phyloP scores from a whole-genome alignment of 2,329 filamentous ascomycete genomes.

The Stachybotrys chartarum region DNA sequence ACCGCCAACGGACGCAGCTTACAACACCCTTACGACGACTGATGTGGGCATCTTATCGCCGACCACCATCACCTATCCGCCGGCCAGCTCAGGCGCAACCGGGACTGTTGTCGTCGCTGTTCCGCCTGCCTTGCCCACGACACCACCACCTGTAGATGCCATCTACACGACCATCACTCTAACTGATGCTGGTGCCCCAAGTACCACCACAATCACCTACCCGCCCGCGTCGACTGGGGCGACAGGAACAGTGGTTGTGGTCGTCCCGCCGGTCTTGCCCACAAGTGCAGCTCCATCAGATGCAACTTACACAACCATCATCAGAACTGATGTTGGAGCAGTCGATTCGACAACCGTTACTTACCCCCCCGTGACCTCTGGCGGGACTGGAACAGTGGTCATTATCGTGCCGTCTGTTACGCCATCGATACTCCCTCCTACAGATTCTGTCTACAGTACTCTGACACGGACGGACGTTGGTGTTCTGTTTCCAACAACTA shows the following conservation, averaged over 20 bases:
- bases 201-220: background rate
- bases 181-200: background rate
- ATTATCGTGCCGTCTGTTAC: background rate
- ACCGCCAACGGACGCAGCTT: background rate
- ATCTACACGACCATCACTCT: background rate
- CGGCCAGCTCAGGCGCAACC: background rate
- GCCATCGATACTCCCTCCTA: background rate
- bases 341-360: background rate
- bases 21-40: background rate
- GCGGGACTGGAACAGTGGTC: background rate
- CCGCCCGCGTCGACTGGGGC: background rate
- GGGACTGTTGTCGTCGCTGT: conserved; percentile 1
- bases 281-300: background rate
- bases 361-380: background rate
- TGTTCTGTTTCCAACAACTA: background rate
- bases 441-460: background rate
- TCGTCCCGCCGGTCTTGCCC: background rate
- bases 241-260: background rate
- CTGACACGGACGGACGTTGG: background rate
- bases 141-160: background rate
- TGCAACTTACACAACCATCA: background rate
- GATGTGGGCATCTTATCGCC: background rate
- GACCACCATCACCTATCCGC: background rate
- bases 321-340: background rate
- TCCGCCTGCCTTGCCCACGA: background rate